These are phyloP conservation scores for Trichoderma reesei DNA, from an alignment of 495 filamentous ascomycete species.

Conservation along the genomic window DNA sequence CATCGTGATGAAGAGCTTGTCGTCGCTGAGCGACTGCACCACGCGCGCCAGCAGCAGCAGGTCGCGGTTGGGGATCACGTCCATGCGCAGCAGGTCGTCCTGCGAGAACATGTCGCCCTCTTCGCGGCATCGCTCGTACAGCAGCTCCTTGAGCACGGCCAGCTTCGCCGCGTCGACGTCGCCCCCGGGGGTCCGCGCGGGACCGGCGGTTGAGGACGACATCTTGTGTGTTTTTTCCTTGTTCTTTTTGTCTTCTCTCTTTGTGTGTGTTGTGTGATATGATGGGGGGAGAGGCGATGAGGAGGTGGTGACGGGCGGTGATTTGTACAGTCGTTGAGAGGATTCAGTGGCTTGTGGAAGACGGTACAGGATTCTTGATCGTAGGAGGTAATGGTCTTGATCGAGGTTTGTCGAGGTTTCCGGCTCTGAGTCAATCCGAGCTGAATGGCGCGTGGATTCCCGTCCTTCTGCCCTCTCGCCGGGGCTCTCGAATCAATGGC, in stretches of 20 bases:
- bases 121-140: conserved; percentile 7
- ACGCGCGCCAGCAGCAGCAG: conserved; percentile 47
- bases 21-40: conserved; percentile 52
- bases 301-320: background rate
- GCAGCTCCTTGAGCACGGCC: conserved; percentile 7
- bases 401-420: no score
- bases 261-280: background rate
- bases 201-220: background rate
- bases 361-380: no score
- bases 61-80: conserved; percentile 51
- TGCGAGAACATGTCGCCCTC: conserved; percentile 45
- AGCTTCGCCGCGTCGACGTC: conserved; percentile 6
- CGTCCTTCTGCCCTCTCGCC: background rate
- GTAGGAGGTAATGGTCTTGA: no score
- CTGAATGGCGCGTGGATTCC: no score
- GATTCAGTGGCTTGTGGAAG: no score
- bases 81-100: conserved; percentile 51
- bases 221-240: background rate
- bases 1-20: conserved; percentile 56
- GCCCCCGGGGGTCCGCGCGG: background rate
- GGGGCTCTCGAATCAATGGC: background rate
- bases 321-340: no score
- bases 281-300: background rate
- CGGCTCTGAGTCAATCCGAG: background rate
- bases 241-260: no score